Conservation (phyloP, 2,329 filamentous ascomycete species). For the Trichoderma koningii region DNA sequence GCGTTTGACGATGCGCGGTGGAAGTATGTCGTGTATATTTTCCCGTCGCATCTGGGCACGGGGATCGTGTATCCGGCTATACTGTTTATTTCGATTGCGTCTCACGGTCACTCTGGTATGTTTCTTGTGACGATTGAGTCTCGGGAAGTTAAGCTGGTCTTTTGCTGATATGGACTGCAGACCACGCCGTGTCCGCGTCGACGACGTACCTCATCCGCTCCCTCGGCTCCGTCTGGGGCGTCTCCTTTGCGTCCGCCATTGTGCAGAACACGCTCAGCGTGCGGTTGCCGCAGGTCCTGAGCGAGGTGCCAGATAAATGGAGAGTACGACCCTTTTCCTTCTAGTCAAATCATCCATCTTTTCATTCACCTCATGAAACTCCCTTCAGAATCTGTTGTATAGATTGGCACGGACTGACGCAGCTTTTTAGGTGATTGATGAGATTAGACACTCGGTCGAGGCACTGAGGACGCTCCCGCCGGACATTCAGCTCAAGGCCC, state of each 20-base stretch:
- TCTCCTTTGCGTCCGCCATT: conserved; percentile 63
- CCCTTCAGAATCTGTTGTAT: not conserved
- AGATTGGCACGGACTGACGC: conserved; percentile 29
- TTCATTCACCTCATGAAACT: not conserved
- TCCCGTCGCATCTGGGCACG: conserved; percentile 60
- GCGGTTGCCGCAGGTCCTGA: conserved; percentile 55
- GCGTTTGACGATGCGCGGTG: conserved; percentile 52
- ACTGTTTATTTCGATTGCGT: conserved; percentile 63
- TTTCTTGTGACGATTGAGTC: not conserved
- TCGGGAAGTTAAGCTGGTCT: not conserved
- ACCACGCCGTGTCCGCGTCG: conserved; percentile 64
- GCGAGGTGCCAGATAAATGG: conserved; percentile 58
- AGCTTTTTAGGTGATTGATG: conserved; percentile 56
- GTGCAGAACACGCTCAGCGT: conserved; percentile 62
- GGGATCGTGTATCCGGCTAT: conserved; percentile 61
- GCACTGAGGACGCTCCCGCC: conserved; percentile 56
- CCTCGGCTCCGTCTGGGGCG: conserved; percentile 64
- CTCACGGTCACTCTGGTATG: conserved; percentile 62
- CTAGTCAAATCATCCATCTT: not conserved
- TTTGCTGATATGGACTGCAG: conserved; percentile 32
- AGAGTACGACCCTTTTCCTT: conserved; percentile 48
- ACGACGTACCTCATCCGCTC: conserved; percentile 66
- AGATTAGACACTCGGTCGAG: conserved; percentile 61
- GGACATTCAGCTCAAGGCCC: conserved; percentile 57
- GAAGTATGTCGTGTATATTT: conserved; percentile 59